Evolutionary conservation across 139 green algal species (phyloP).

Genomic region (Chlorella vulgaris): DNA sequence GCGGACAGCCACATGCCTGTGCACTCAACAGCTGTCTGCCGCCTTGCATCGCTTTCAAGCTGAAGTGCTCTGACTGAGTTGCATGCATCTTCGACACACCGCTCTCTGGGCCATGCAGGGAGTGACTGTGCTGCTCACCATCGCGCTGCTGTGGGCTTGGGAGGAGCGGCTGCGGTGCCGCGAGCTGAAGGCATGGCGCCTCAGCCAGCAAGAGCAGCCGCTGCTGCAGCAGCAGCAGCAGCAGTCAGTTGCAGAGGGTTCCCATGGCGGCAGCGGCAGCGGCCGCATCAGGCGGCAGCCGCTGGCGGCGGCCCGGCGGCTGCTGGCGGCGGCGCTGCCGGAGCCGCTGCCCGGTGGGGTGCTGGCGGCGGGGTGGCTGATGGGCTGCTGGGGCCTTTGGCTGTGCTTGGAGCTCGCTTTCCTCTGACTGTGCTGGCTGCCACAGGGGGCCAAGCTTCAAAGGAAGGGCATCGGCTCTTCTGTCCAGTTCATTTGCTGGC

Average conservation of each 20-base stretch:
- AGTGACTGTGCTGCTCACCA: neutral
- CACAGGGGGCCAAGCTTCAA: neutral
- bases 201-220: neutral
- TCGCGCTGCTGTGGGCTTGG: neutral
- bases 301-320: neutral
- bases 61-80: too few relatives aligned
- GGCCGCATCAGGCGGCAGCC: neutral
- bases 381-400: neutral
- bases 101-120: neutral
- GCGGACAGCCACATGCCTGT: too few relatives aligned
- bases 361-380: neutral
- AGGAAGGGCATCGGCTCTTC: too few relatives aligned
- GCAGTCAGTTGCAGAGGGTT: neutral
- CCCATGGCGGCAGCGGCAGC: neutral
- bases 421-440: neutral
- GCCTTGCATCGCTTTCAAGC: too few relatives aligned
- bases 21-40: too few relatives aligned
- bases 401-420: neutral
- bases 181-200: neutral
- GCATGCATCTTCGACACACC: too few relatives aligned
- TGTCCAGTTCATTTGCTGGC: too few relatives aligned
- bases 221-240: neutral
- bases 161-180: conserved; percentile 8
- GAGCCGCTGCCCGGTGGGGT: neutral
- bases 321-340: neutral